A percentile compares a stretch with the other conserved stretches of the same genome.
Evolutionary conservation across 1,139 yeast species (phyloP).

Genomic region (Saccharomyces hybrid): DNA sequence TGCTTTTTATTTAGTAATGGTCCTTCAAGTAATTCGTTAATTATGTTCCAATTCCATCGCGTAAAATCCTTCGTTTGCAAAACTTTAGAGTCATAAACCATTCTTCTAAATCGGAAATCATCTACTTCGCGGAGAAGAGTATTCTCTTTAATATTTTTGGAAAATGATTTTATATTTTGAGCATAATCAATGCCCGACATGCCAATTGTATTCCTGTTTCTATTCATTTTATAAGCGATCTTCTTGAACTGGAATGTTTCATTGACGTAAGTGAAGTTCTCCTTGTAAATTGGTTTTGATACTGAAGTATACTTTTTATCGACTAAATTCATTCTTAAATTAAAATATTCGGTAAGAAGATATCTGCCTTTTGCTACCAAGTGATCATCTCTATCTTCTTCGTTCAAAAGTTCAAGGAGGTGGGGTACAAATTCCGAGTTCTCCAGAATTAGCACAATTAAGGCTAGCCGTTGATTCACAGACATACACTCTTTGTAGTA

Average conservation of each 20-base stretch:
- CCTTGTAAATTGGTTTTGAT: conserved; percentile 5
- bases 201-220: conserved; percentile 32
- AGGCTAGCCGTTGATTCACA: conserved; percentile 57
- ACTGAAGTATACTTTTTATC: conserved; percentile 12
- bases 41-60: conserved; percentile 82
- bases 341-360: conserved; percentile 54
- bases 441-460: conserved; percentile 46
- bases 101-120: conserved; percentile 59
- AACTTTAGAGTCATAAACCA: conserved; percentile 63
- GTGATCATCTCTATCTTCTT: conserved; percentile 32
- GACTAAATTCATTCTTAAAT: conserved; percentile 46
- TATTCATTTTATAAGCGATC: conserved; percentile 37
- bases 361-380: conserved; percentile 51
- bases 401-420: conserved; percentile 41
- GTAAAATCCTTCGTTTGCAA: conserved; percentile 68
- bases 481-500: conserved; percentile 29
- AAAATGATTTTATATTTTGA: conserved; percentile 29
- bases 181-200: conserved; percentile 23
- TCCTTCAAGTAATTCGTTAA: conserved; percentile 65
- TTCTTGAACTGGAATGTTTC: conserved; percentile 40
- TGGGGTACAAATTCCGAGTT: conserved; percentile 48
- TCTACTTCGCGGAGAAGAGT: conserved; percentile 49
- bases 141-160: conserved; percentile 39
- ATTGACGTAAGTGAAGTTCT: neutral
- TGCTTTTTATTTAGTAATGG: conserved; percentile 65